Evolutionary conservation across 2,329 filamentous ascomycete genomes (phyloP).

Genomic region (Emergomyces orientalis): DNA sequence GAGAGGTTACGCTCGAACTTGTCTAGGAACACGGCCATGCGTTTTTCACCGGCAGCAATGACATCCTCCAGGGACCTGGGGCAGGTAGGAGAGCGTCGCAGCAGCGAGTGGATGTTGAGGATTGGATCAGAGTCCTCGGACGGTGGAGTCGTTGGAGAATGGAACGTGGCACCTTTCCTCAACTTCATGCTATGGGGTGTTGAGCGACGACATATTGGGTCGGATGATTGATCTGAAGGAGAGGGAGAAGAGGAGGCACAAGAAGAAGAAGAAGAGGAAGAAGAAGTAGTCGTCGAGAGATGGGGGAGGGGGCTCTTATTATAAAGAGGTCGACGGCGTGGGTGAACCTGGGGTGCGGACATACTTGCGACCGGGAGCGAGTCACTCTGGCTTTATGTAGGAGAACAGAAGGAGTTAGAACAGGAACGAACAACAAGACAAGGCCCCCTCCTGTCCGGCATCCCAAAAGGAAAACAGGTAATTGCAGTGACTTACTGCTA

Average conservation of each 20-base stretch:
- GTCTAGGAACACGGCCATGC: slow-evolving; percentile 56
- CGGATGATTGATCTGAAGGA: slow-evolving; percentile 13
- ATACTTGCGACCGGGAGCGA: slow-evolving; percentile 20
- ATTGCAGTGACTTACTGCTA: background rate
- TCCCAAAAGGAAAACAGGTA: background rate
- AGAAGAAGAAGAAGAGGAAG: slow-evolving; percentile 21
- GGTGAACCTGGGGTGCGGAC: slow-evolving; percentile 24
- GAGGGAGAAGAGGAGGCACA: slow-evolving; percentile 17
- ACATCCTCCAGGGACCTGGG: slow-evolving; percentile 54
- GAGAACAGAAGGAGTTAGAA: slow-evolving; percentile 2
- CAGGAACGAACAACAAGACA: background rate
- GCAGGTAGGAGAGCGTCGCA: slow-evolving; percentile 56
- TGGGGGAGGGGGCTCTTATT: slow-evolving; percentile 25
- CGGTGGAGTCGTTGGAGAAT: slow-evolving; percentile 37
- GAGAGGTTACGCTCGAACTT: slow-evolving; percentile 56
- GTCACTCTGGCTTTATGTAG: background rate
- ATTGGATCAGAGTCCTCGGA: slow-evolving; percentile 35
- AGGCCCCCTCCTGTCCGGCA: no score
- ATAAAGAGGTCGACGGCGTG: slow-evolving; percentile 29
- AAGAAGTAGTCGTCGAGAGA: slow-evolving; percentile 21
- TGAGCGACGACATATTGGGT: slow-evolving; percentile 19
- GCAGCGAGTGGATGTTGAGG: slow-evolving; percentile 42
- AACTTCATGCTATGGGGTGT: slow-evolving; percentile 44
- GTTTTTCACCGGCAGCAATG: slow-evolving; percentile 58
- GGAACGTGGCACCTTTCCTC: slow-evolving; percentile 60